Evolutionary conservation across 179 eudicot species (phyloP).

Genomic region (Beta lomatogona): DNA sequence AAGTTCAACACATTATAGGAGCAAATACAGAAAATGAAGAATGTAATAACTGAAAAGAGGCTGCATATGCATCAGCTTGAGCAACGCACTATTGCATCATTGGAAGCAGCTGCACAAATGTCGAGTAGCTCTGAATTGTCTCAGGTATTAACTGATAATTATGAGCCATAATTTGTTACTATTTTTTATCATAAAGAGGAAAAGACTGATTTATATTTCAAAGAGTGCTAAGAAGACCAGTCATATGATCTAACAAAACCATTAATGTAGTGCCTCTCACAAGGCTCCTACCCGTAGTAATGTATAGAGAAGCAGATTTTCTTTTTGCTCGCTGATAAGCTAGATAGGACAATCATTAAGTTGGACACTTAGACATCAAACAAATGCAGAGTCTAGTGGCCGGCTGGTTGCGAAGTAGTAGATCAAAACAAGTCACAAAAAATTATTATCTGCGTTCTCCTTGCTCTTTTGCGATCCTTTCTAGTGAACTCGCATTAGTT

Average conservation of each 20-base stretch:
- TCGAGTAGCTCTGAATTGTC: slow-evolving; percentile 38
- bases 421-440: too few species aligned
- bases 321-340: not conserved
- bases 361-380: not conserved
- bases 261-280: not conserved
- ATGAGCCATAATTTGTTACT: not conserved
- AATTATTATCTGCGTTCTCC: too few species aligned
- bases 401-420: not conserved
- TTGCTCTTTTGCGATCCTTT: too few species aligned
- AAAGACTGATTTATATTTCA: not conserved
- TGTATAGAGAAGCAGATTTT: not conserved
- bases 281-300: not conserved
- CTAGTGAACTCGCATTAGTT: too few species aligned
- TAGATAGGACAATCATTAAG: not conserved
- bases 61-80: slow-evolving; percentile 50
- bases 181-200: not conserved
- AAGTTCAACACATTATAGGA: slow-evolving; percentile 20
- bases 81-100: slow-evolving; percentile 57
- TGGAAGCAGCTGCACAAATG: slow-evolving; percentile 39
- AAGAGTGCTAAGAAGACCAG: not conserved
- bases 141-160: slow-evolving; percentile 41
- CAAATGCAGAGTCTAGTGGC: not conserved
- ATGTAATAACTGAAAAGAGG: slow-evolving; percentile 57
- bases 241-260: not conserved
- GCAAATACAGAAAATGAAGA: slow-evolving; percentile 47